Evolutionary conservation across 148 eudicot species (phyloP), one percentile per base, ranked within the genome.

Genomic region (Chenopodium formosanum): DNA sequence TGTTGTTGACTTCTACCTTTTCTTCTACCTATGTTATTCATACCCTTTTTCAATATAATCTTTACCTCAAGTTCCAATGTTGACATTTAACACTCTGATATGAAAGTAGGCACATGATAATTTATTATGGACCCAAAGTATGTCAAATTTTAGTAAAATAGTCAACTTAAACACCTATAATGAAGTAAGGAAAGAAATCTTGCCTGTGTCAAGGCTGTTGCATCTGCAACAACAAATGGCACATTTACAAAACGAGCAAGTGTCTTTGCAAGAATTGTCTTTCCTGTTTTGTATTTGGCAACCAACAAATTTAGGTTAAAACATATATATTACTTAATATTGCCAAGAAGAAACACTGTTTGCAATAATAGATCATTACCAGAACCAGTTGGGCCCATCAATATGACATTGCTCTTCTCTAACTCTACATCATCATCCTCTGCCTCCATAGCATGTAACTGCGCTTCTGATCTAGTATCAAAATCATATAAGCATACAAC

Each of bases 331-430:
- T 58, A 70, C 48, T 29, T 47, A 6, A 13, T 56, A 46, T 53
- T 22, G 6, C 22, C 12, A 48, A 62, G 17, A 25, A 17, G 4
- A 10, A 62, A n/a, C 40, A 19, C 2, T 31, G 64, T 53, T 66
- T n/a, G 1, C 7, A 46, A 5, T 9, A 13, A 16, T 74, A 37
- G 62, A 6, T 37, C 74, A 76, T 63, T 86, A 91, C 98, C 98
- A 79, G 97, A 92, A 74, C 98, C 98, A 86, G 98, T 94, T 82
- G 98, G 97, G 62, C 98, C 98, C 95, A 94, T 94, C 85, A 94
- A 77, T 63, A 94, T 86, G 37, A 94, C 94, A 86, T 94, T 94
- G 88, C 98, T 92, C 85, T 94, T 94, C 70, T 94, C 98, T 74
- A 94, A 82, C 72, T 94, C 98, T 66, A 94, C 95, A 75, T 90